Base-by-base conservation (phyloP, 495 filamentous ascomycete species). In the Penicillium bovifimosum region DNA sequence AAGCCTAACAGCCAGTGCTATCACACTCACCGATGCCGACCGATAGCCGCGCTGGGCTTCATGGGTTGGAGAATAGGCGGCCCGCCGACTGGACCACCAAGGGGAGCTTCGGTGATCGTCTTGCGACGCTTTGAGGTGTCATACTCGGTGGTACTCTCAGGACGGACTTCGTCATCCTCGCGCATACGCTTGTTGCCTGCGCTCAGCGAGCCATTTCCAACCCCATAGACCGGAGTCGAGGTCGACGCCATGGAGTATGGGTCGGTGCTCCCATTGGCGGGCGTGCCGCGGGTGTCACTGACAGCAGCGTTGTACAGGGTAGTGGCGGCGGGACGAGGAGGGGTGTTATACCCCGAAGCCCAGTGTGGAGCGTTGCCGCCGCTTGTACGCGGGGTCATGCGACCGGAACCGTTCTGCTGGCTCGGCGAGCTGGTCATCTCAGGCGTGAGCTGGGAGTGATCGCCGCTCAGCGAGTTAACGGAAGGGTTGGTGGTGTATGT, bases 241-340 rank as follows among this genome's bases (percentile, higher is more conserved):
- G 75, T 73, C 3, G 77, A 76, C 9, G 79, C 71, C 42, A 80
- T 78, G 17, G 69, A 72, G 60, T 96, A 95, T 26, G 82, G 81
- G 62, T 91, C 89, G 1, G 75, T 72, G 1, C 80, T 61, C 6
- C 88, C 89, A 56, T 91, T 92, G 14, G 75, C 66, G 7, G 82
- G 71, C 1, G 82, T 75, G 5, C 80, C 83, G 14, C 89, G 81
- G 50, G 90, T 87, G 66, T 92, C 90, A 61, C 85, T 91, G 67
- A 96, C 91, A 40, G 92, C 83, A 40, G 92, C 83, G 70, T 86
- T 93, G 76, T 96, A 96, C 35, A 96, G 74, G 58, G 85, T 93
- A 68, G 88, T 90, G 0, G 88, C 82, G 5, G 76, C 51, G 9
- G 77, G 77, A 26, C 90, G 83, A 31, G 91, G 93, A 41, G 93